Evolutionary conservation across 257 asterid species (phyloP), one percentile per base, ranked within the genome.

Genomic region (Solanum lycopersicoides): DNA sequence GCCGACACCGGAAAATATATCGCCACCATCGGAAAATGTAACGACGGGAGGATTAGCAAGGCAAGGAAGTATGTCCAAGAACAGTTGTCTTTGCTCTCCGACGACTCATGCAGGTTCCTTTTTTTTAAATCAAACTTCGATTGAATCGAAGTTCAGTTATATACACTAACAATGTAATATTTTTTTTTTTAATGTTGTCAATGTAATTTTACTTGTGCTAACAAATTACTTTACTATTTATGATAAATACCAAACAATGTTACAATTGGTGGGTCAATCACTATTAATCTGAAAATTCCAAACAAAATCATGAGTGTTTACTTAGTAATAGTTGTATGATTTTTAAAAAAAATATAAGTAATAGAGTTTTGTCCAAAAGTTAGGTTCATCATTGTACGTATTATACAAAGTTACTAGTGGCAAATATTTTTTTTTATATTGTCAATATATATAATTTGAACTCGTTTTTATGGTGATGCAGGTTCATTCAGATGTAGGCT

Each of bases 71-170:
- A 88, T 92, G 18, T 90, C 91, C 4, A 94, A 91, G 92, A 83
- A 83, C 86, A 91, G 89, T 83, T 95, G 98, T 83, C 45, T 95
- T 7, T 95, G 98, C 88, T 95, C 98, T 47, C 97, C 98, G 2
- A 95, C 98, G 7, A 94, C 96, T 7, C 98, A 95, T 53, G 93
- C 90, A 4, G 98, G 98, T 88, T 94, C 37, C 9, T 80, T 0
- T 41, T 8, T 35, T 35, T 35, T 5, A 13, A 50, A 50, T 5
- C 16, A 50, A 50, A 50, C 9, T 50, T 50, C 60, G 0, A 50
- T 50, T 15, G 16, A 66, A 25, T 66, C 18, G 11, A 66, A 28
- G 32, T 12, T 12, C 8, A 68, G 74, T 28, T 68, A 30, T 13
- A 68, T 68, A 68, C 21, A 13, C 6, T 68, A 28, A 68, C 3